Evolutionary conservation across 2,329 filamentous ascomycete genomes (phyloP).

Genomic region (Sporothrix pseudoabietina): DNA sequence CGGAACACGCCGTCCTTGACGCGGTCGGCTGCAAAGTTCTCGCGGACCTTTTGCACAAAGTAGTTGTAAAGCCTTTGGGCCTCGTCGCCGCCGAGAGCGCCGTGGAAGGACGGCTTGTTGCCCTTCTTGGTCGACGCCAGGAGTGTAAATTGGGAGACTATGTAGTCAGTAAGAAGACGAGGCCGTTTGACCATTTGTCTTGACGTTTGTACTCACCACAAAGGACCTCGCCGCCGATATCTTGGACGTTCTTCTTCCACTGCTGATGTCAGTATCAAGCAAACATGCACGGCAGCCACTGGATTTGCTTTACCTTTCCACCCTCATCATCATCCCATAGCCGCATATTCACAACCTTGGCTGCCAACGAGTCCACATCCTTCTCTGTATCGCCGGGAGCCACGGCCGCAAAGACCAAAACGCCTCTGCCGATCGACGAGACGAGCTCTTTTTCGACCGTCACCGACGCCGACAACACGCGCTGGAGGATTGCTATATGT

Average conservation of each 20-base stretch:
- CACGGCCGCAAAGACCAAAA: constrained; percentile 89
- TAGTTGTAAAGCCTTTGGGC: constrained; percentile 80
- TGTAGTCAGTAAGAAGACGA: neutral
- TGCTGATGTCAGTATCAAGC: neutral
- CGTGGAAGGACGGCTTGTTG: constrained; percentile 92
- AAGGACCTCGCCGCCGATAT: constrained; percentile 89
- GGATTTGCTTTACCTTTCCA: constrained; percentile 55
- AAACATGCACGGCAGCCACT: no score
- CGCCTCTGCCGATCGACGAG: constrained; percentile 85
- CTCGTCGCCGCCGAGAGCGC: constrained; percentile 75
- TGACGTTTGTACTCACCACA: constrained; percentile 65
- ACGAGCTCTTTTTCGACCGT: constrained; percentile 89
- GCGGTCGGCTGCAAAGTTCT: constrained; percentile 69
- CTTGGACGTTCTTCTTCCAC: constrained; percentile 90
- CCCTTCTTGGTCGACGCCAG: constrained; percentile 93
- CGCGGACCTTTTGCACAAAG: constrained; percentile 76
- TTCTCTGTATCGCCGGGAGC: constrained; percentile 88
- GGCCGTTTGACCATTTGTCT: no score
- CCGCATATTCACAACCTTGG: constrained; percentile 85
- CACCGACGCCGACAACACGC: constrained; percentile 92
- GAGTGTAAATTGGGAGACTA: constrained; percentile 96
- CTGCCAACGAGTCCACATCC: constrained; percentile 79
- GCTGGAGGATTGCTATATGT: constrained; percentile 79
- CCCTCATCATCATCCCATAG: constrained; percentile 85
- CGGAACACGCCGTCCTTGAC: constrained; percentile 97